phyloP scores from a whole-genome alignment of 176 grass and related monocot genomes.

The Oryza longistaminata region DNA sequence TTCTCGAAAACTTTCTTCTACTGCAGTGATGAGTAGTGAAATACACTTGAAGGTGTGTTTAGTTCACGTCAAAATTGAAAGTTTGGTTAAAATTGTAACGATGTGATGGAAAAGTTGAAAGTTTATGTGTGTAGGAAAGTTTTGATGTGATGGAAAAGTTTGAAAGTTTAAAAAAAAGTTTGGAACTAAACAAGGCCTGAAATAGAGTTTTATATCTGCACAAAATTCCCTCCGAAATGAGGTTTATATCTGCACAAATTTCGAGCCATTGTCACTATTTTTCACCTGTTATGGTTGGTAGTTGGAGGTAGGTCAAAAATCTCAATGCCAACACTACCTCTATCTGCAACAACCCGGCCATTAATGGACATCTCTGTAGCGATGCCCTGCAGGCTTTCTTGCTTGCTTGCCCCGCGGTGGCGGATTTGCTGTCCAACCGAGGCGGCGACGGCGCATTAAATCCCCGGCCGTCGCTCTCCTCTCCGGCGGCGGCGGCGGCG shows the following conservation, averaged over 20 bases:
- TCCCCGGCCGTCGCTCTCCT: not conserved
- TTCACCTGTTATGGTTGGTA: not conserved
- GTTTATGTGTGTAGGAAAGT: too few species aligned
- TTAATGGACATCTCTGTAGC: constrained; percentile 31
- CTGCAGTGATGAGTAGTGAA: too few species aligned
- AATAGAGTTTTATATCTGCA: too few species aligned
- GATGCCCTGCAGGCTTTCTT: constrained; percentile 36
- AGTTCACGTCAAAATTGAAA: too few species aligned
- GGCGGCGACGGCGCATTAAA: not conserved
- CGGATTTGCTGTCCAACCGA: not conserved
- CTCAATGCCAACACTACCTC: not conserved
- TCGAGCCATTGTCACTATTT: not conserved
- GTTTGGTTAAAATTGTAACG: too few species aligned
- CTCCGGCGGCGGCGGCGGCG: not conserved
- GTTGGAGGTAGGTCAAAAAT: constrained; percentile 28
- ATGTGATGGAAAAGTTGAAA: too few species aligned
- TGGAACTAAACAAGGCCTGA: too few species aligned
- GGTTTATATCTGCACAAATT: not conserved
- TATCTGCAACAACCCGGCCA: not conserved
- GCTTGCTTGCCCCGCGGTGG: not conserved
- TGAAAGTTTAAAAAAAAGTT: too few species aligned
- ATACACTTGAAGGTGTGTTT: too few species aligned
- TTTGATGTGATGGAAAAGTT: too few species aligned
- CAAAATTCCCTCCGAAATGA: too few species aligned
- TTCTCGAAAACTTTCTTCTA: too few species aligned